A percentile compares a stretch with the other conserved stretches of the same genome.
phyloP scores from a whole-genome alignment of 208 protist genomes.

The Crithidia mellificae region DNA sequence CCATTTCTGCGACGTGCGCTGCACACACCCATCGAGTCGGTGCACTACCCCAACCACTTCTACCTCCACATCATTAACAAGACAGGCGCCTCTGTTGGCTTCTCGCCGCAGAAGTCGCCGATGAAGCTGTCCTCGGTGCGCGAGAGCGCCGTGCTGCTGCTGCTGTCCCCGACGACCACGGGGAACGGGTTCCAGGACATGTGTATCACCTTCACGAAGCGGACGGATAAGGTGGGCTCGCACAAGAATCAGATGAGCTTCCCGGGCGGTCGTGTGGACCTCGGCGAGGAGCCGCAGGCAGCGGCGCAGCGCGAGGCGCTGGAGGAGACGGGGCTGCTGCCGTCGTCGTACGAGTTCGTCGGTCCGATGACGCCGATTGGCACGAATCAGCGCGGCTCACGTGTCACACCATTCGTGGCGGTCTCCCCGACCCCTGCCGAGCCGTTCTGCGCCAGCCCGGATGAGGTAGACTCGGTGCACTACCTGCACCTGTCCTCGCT shows the following conservation, averaged over 20 bases:
- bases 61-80: slow-evolving; percentile 36
- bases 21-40: slow-evolving; percentile 33
- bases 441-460: slow-evolving; percentile 56
- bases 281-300: slow-evolving; percentile 44
- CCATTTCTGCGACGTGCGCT: slow-evolving; percentile 49
- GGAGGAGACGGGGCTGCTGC: slow-evolving; percentile 79
- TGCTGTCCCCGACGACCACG: slow-evolving; percentile 55
- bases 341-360: slow-evolving; percentile 48
- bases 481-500: slow-evolving; percentile 81
- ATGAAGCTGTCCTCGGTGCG: slow-evolving; percentile 5
- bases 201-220: slow-evolving; percentile 86
- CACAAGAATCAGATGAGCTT: slow-evolving; percentile 86
- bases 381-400: slow-evolving; percentile 24
- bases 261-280: slow-evolving; percentile 70
- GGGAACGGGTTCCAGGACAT: slow-evolving; percentile 68
- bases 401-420: slow-evolving; percentile 67
- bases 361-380: slow-evolving; percentile 58
- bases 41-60: slow-evolving; percentile 73
- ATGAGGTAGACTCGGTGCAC: slow-evolving; percentile 81
- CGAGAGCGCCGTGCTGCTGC: slow-evolving; percentile 60
- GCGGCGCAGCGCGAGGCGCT: slow-evolving; percentile 75
- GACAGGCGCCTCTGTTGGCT: slow-evolving; percentile 21
- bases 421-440: slow-evolving; percentile 34
- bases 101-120: slow-evolving; percentile 42
- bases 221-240: slow-evolving; percentile 51